Evolutionary conservation across 2,329 filamentous ascomycete genomes (phyloP), one percentile per base, ranked within the genome.

Genomic region (Sphaerulina vaccinii): DNA sequence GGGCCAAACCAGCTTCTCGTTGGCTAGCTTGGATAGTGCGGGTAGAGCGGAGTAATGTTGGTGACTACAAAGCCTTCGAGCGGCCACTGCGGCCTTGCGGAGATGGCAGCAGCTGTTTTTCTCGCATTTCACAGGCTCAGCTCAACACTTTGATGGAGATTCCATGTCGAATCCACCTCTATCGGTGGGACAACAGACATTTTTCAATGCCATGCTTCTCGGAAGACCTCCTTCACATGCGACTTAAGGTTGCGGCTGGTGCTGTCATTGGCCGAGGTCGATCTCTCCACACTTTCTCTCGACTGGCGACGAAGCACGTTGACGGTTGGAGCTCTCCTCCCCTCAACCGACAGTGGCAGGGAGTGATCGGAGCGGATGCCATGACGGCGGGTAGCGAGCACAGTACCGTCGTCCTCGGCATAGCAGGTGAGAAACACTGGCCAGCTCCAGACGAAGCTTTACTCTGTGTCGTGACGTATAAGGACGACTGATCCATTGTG

Each of bases 391-490:
- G 32, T 38, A 42, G 37, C 49, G 16, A 23, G n/a, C 32, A 39
- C 39, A 35, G 39, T 49, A 46, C 46, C 27, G 8, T 46, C 41
- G 51, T 52, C 56, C 54, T 58, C 56, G 54, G 55, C 51, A 49
- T 29, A 51, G 27, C 45, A 29, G 44, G 41, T 39, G 42, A 46
- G 32, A 45, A 33, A 42, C 38, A 41, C n/a, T n/a, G n/a, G n/a
- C n/a, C n/a, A 23, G 49, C 39, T 49, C 36, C 35, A 38, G 39
- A 52, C 51, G 53, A 54, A 50, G 53, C 55, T 52, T 29, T 32
- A 10, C 27, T 11, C 42, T 19, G 22, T 23, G 32, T 43, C 47
- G 55, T 60, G 58, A 60, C 58, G 58, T 60, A 58, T 60, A 60
- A 51, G 42, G 46, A 36, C 48, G 41, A 49, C 38, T 52, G 52